Percentiles rank a stretch among this genome's conserved stretches.
Conservation (phyloP, 2,329 filamentous ascomycete species). For the Xylariales sp. region DNA sequence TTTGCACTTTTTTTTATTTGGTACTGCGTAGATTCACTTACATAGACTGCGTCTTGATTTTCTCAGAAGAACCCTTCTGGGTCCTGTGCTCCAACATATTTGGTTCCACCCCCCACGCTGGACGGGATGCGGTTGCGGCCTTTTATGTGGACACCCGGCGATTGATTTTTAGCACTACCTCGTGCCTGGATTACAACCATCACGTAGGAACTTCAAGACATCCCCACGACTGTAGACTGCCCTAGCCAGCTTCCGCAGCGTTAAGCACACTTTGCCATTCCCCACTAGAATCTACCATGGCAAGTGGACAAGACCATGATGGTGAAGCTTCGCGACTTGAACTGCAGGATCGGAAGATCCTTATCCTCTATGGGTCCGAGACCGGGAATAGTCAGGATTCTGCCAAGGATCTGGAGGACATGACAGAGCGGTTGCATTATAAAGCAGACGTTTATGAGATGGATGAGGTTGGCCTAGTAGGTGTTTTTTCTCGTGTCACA, state of each 20-base stretch:
- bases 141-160: too few relatives aligned
- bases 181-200: too few relatives aligned
- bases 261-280: neutral
- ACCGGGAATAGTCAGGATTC: slow-evolving; percentile 92
- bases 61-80: too few relatives aligned
- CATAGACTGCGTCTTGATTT: too few relatives aligned
- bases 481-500: slow-evolving; percentile 28
- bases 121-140: slow-evolving; percentile 5
- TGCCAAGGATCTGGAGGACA: slow-evolving; percentile 74
- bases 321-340: slow-evolving; percentile 16
- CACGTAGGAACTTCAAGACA: neutral
- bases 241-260: neutral
- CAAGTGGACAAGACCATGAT: neutral
- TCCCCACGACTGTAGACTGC: neutral
- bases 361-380: slow-evolving; percentile 90
- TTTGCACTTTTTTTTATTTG: too few relatives aligned
- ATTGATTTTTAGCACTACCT: too few relatives aligned
- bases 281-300: neutral
- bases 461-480: slow-evolving; percentile 70
- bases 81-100: too few relatives aligned
- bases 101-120: slow-evolving; percentile 2
- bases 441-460: slow-evolving; percentile 71
- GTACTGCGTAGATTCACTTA: too few relatives aligned
- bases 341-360: slow-evolving; percentile 41
- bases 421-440: slow-evolving; percentile 76